Conservation (phyloP, 768 basidiomycete genomes). For the Trametes villosa region DNA sequence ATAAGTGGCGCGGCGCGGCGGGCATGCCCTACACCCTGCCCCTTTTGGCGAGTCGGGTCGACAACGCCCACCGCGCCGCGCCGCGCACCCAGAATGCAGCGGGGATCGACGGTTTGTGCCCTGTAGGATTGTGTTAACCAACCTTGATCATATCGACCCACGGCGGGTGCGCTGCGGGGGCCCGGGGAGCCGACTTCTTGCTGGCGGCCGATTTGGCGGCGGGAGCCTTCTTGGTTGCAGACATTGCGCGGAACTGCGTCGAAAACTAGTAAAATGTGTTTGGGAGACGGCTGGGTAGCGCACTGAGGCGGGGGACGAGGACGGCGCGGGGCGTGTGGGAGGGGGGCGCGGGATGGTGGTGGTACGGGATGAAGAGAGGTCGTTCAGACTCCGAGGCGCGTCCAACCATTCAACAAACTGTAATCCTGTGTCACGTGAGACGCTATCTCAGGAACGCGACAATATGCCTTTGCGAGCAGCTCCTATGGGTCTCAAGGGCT, state of each 20-base stretch:
- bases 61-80: slow-evolving; percentile 10
- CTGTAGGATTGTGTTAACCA: slow-evolving; percentile 13
- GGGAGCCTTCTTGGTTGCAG: slow-evolving; percentile 43
- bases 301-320: slow-evolving; percentile 25
- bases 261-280: slow-evolving; percentile 24
- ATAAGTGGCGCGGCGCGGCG: slow-evolving; percentile 35
- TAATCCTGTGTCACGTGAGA: slow-evolving; percentile 40
- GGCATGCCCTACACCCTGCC: slow-evolving; percentile 47
- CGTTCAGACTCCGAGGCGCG: slow-evolving; percentile 41
- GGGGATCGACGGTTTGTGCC: neutral
- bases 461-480: slow-evolving; percentile 15
- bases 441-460: slow-evolving; percentile 26
- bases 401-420: slow-evolving; percentile 40
- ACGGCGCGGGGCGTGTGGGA: slow-evolving; percentile 26
- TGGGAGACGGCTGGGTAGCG: slow-evolving; percentile 24
- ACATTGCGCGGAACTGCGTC: slow-evolving; percentile 43
- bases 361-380: slow-evolving; percentile 44
- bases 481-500: neutral
- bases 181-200: slow-evolving; percentile 48
- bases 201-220: slow-evolving; percentile 51
- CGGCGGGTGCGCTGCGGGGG: slow-evolving; percentile 52
- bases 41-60: slow-evolving; percentile 38
- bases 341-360: slow-evolving; percentile 47
- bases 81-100: neutral
- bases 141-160: slow-evolving; percentile 87